Evolutionary conservation across 2,329 filamentous ascomycete genomes (phyloP), one percentile per base, ranked within the genome.

Genomic region (Monosporascus sp.): DNA sequence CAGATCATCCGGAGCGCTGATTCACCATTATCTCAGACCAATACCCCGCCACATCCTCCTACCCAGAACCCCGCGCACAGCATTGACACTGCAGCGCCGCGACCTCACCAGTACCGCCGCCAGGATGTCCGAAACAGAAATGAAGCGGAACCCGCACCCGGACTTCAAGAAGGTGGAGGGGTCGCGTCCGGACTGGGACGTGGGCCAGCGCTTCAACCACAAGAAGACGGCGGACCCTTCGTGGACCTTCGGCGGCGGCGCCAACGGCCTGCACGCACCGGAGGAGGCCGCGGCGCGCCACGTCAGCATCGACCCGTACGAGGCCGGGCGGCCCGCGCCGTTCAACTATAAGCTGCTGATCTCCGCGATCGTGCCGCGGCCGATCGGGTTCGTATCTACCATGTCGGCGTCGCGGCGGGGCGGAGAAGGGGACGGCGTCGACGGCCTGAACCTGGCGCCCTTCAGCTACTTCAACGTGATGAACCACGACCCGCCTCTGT

Each of bases 281-380:
- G 54, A 57, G 9, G 64, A 57, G 55, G 52, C 53, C 37, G 52
- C 53, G 31, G 54, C 59, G 41, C 49, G 64, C 1, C 89, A 96
- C 72, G 71, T 93, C 58, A 75, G 85, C 65, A 96, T 97, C 62
- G 86, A 96, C 69, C 92, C 92, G 0, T 84, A 92, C 68, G 86
- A 79, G 52, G 74, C 83, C 27, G 88, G 85, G 34, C 81, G 92
- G 0, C 79, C 84, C 0, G 72, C 82, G 0, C 72, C 76, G 1
- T 84, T 81, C 73, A 97, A 97, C 78, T 97, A 97, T 81, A 96
- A 96, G 72, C 81, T 97, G 15, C 77, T 97, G 56, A 96, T 97
- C 70, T 89, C 84, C 18, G 84, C 83, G 57, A 83, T 97, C 60
- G 80, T 91, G 17, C 93, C 93, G 1, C 83, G 93, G 14, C 93